A percentile compares a stretch with the other conserved stretches of the same genome.
These are phyloP conservation scores for Hirsutella minnesotensis DNA, from an alignment of 2,329 filamentous ascomycete genomes.

Conservation along the genomic window DNA sequence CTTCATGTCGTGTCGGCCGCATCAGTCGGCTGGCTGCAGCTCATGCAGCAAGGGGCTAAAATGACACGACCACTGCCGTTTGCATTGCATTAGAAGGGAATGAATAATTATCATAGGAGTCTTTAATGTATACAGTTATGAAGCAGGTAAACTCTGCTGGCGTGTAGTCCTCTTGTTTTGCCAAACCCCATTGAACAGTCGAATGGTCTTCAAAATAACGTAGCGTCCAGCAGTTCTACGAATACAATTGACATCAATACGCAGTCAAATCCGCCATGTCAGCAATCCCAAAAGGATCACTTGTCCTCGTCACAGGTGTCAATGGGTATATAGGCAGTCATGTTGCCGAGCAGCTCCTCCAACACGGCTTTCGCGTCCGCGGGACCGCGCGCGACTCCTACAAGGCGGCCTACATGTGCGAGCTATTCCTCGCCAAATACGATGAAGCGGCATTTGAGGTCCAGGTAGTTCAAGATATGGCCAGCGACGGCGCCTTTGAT, in stretches of 20 bases:
- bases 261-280: not conserved
- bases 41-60: too few species aligned
- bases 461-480: slow-evolving; percentile 19
- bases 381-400: slow-evolving; percentile 17
- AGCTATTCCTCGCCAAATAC: slow-evolving; percentile 15
- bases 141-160: too few species aligned
- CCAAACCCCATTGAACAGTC: too few species aligned
- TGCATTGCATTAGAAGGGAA: too few species aligned
- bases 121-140: too few species aligned
- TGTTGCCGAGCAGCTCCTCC: slow-evolving; percentile 23
- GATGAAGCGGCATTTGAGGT: slow-evolving; percentile 18
- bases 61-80: too few species aligned
- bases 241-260: not conserved
- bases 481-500: slow-evolving; percentile 9
- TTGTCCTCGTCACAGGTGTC: slow-evolving; percentile 26
- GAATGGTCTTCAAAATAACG: too few species aligned
- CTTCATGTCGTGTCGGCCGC: too few species aligned
- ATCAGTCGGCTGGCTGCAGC: too few species aligned
- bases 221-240: too few species aligned
- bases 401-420: slow-evolving; percentile 12
- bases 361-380: slow-evolving; percentile 26
- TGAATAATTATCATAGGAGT: too few species aligned
- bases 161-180: too few species aligned
- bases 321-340: slow-evolving; percentile 28
- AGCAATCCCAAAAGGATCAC: slow-evolving; percentile 5